Percentiles rank a stretch among this genome's conserved stretches.
Conservation (phyloP, 2,329 filamentous ascomycete genomes). For the Pseudogymnoascus sp. region DNA sequence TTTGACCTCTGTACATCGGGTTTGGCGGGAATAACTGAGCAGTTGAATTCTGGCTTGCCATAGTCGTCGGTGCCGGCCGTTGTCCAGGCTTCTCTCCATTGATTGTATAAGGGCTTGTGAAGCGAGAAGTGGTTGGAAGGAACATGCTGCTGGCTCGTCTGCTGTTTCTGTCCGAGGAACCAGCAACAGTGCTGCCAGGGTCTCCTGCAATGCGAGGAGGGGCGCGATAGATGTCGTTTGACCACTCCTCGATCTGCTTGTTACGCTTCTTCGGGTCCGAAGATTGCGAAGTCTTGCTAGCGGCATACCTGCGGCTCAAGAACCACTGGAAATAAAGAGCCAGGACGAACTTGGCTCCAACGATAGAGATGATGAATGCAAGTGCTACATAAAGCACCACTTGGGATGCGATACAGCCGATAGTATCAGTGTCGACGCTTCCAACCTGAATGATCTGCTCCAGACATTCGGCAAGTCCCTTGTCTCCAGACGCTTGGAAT, state of each 20-base stretch:
- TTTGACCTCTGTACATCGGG: conserved; percentile 62
- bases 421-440: conserved; percentile 88
- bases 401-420: conserved; percentile 95
- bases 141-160: conserved; percentile 72
- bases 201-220: conserved; percentile 75
- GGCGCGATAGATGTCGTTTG: conserved; percentile 91
- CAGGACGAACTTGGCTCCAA: conserved; percentile 76
- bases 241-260: conserved; percentile 95
- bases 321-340: conserved; percentile 96
- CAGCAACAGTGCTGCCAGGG: conserved; percentile 55
- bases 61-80: conserved; percentile 68
- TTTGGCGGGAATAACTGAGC: conserved; percentile 64
- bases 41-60: conserved; percentile 77
- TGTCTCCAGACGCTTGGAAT: conserved; percentile 73
- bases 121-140: conserved; percentile 86
- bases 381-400: conserved; percentile 93
- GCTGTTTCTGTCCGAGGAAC: conserved; percentile 59
- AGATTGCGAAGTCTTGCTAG: conserved; percentile 75
- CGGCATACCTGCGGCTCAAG: conserved; percentile 76
- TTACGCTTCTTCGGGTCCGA: conserved; percentile 77
- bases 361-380: conserved; percentile 84
- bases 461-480: conserved; percentile 77
- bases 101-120: conserved; percentile 80
- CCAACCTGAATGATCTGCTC: conserved; percentile 94
- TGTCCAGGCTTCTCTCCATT: conserved; percentile 52